Base-by-base conservation (phyloP, 805 yeast species). In the Yarrowia sp. region DNA sequence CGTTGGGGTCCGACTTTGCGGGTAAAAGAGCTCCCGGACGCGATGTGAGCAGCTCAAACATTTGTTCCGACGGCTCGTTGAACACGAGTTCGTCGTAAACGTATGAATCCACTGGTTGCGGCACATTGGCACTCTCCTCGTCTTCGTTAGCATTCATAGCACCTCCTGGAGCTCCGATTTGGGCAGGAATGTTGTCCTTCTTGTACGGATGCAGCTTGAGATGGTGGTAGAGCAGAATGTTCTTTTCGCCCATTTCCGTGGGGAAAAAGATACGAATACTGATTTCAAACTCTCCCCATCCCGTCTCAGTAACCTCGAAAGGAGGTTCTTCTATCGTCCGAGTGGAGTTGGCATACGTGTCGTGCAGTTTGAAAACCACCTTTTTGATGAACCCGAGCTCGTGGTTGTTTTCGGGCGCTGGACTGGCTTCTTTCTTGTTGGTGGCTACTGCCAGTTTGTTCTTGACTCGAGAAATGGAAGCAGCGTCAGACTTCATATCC, bases 281-380 rank as follows among this genome's bases (percentile, higher is more conserved):
- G 67, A 95, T 88, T 72, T 95, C 99, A 76, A 95, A 95, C 75
- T 95, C 99, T 69, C 99, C 99, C 99, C 99, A 95, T 0, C 99
- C 99, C 0, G 98, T 90, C 72, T 95, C 99, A 1, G 96, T 89
- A 30, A 95, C 91, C 74, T 92, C 96, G 71, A 88, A 95, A 0
- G 99, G 99, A 1, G 98, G 98, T 32, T 80, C 74, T 67, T 95
- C 98, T 16, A 93, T 81, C 1, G 95, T 82, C 64, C 99, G 79
- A n/a, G 91, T 85, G 1, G 97, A 84, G 70, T 87, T 90, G 21
- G 87, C 88, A 71, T 93, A 95, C 0, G 99, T 95, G 68, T 95
- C 99, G 75, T 95, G 99, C 22, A 95, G 79, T 73, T 95, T 95
- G 80, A 93, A 95, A 0, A 92, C 93, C 1, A 95, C 98, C 74